Base-by-base conservation (phyloP, 345 rosid species). In the Eucalyptus sp. region DNA sequence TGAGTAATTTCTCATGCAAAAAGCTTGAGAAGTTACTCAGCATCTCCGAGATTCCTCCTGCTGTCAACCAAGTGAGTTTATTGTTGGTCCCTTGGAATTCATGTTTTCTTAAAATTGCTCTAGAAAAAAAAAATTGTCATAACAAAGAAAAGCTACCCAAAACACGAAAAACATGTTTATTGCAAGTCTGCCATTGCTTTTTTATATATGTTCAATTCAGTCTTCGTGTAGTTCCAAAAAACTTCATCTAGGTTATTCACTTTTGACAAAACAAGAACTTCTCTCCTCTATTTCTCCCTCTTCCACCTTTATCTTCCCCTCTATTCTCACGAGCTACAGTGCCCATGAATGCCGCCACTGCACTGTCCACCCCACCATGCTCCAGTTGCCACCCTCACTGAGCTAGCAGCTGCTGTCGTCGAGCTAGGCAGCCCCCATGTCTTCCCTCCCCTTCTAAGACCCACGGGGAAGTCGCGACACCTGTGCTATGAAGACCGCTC, bases 1-100 rank as follows among this genome's bases (percentile, higher is more conserved):
- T 93, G 3, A 90, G 93, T 89, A 93, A 93, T 86, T 94, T 92
- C 33, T 81, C 91, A 1, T 43, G 89, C 86, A 91, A 91, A 81
- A 93, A 93, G 60, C 90, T 94, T 25, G 86, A 89, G 41, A 68
- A 20, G 31, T 51, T 94, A 29, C 91, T 93, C 15, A 58, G 90
- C 48, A 50, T 56, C 1, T 90, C 93, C 49, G 88, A 54, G 54
- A 93, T 92, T n/a, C 91, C 91, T 48, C 95, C 94, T 9, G 88
- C 87, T 8, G 92, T 93, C 13, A 92, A 92, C 86, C 95, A 94
- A 86, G 94, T 90, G 25, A 41, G 29, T 86, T 76, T 10, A 37
- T 20, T 37, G 14, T 33, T 71, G 44, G 12, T 15, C 31, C 86
- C 18, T 10, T 0, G 18, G 22, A 25, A 10, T 14, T 48, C n/a